Evolutionary conservation across 1,284 basidiomycete genomes (phyloP), one percentile per base, ranked within the genome.

Genomic region (Malassezia restricta): DNA sequence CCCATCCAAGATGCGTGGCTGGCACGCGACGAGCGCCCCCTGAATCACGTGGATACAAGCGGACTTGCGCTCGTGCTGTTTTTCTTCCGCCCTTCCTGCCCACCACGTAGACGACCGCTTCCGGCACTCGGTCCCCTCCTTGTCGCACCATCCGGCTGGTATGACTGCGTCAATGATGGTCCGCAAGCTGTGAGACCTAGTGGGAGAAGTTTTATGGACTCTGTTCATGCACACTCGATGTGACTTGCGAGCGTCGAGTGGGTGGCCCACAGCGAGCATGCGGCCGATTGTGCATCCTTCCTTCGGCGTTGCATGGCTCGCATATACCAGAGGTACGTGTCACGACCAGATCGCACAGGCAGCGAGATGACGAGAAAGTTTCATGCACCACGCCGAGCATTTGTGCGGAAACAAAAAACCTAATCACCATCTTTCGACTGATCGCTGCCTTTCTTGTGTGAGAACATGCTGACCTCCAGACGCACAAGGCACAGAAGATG

Each of bases 321-420:
- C 76, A 98, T 56, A 87, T 96, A 74, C 89, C 90, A 31, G 91
- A 96, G 83, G 92, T 96, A 75, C 77, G 88, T 54, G 17, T 29
- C 6, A 20, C n/a, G 12, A 11, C 6, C 30, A 15, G 29, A 35
- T 35, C 33, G 33, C 33, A 39, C 44, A 29, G 11, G 33, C 33
- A 35, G 33, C 51, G 59, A 57, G 54, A 47, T 40, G 42, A 51
- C 41, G 47, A 59, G 38, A 62, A 54, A 79, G 32, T 81, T 84
- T 87, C 89, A 94, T 95, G 91, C 91, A 96, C 91, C 91, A 95
- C 90, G 85, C 91, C 83, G 79, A 95, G 84, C 58, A 51, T 56
- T 56, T 54, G 58, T 66, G 54, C 49, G 43, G 54, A 56, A 24
- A 33, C 30, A 37, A 47, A 30, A 49, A 51, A 49, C 47, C 54